phyloP scores from a whole-genome alignment of 2,329 filamentous ascomycete genomes.

The Cladophialophora bantiana region DNA sequence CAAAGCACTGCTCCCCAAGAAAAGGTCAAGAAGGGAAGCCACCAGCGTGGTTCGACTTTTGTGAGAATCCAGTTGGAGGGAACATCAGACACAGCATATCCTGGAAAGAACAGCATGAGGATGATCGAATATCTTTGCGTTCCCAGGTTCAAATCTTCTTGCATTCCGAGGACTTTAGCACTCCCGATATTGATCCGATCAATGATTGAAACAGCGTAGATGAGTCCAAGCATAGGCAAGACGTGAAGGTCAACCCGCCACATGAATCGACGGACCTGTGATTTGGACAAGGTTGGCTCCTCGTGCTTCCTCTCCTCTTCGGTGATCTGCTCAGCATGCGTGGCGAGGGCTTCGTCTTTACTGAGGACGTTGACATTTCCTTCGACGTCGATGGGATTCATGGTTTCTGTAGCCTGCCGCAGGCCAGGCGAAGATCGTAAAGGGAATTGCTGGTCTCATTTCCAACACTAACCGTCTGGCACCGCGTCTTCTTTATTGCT shows the following conservation, averaged over 20 bases:
- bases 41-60: conserved; percentile 19
- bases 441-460: too few species aligned
- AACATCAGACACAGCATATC: conserved; percentile 15
- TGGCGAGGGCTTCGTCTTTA: conserved; percentile 16
- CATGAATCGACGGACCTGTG: conserved; percentile 25
- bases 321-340: conserved; percentile 18
- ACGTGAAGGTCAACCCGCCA: conserved; percentile 19
- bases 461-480: too few species aligned
- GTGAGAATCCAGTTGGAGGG: conserved; percentile 29
- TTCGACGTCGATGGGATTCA: conserved; percentile 26
- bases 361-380: conserved; percentile 21
- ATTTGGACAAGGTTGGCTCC: conserved; percentile 8
- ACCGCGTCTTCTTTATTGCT: too few species aligned
- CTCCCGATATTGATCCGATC: conserved; percentile 30
- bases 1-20: conserved; percentile 17
- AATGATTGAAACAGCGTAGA: conserved; percentile 25
- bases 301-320: conserved; percentile 22
- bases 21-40: conserved; percentile 23
- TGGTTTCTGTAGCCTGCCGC: background rate
- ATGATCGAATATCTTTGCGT: conserved; percentile 21
- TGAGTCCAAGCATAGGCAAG: conserved; percentile 21
- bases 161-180: conserved; percentile 32
- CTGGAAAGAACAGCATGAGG: conserved; percentile 29
- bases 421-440: too few species aligned
- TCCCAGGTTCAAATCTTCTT: conserved; percentile 23